A percentile compares a stretch with the other conserved stretches of the same genome.
Evolutionary conservation across 106 monocot species (phyloP).

Genomic region (Amphibolis antarctica): DNA sequence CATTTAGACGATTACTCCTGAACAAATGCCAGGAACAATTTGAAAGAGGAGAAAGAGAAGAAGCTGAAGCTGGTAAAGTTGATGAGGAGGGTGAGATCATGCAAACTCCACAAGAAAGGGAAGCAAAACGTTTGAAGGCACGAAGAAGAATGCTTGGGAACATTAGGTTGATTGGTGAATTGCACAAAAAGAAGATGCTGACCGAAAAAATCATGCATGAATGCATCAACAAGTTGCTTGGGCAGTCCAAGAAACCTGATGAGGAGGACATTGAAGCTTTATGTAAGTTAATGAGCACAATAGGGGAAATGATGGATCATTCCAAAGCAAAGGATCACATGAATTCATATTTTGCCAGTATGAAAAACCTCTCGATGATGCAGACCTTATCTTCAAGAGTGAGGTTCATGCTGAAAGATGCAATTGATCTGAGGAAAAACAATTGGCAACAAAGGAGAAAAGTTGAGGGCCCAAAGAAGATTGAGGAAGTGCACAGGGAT

Average conservation of each 20-base stretch:
- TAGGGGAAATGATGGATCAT: conserved; percentile 81
- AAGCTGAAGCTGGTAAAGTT: conserved; percentile 41
- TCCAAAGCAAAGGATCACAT: conserved; percentile 54
- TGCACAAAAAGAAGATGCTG: conserved; percentile 86
- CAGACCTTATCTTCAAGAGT: conserved; percentile 58
- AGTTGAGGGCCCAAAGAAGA: conserved; percentile 93
- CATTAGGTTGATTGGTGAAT: conserved; percentile 84
- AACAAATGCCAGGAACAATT: conserved; percentile 96
- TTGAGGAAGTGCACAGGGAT: conserved; percentile 93
- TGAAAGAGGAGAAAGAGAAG: conserved; percentile 71
- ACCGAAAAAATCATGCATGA: conserved; percentile 95
- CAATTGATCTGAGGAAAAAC: conserved; percentile 80
- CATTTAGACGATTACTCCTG: conserved; percentile 66
- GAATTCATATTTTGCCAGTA: conserved; percentile 69
- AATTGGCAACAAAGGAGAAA: conserved; percentile 86
- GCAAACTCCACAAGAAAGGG: conserved; percentile 44
- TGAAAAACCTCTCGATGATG: conserved; percentile 48
- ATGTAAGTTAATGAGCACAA: conserved; percentile 90
- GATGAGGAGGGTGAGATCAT: conserved; percentile 69
- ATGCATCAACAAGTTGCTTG: conserved; percentile 75
- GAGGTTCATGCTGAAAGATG: conserved; percentile 82
- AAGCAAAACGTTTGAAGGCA: conserved; percentile 46
- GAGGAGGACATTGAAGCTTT: conserved; percentile 83
- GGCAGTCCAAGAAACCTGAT: conserved; percentile 51
- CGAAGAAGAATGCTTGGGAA: conserved; percentile 81